A percentile compares a stretch with the other conserved stretches of the same genome.
Evolutionary conservation across 495 filamentous ascomycete genomes (phyloP).

Genomic region (Extremus antarcticus): DNA sequence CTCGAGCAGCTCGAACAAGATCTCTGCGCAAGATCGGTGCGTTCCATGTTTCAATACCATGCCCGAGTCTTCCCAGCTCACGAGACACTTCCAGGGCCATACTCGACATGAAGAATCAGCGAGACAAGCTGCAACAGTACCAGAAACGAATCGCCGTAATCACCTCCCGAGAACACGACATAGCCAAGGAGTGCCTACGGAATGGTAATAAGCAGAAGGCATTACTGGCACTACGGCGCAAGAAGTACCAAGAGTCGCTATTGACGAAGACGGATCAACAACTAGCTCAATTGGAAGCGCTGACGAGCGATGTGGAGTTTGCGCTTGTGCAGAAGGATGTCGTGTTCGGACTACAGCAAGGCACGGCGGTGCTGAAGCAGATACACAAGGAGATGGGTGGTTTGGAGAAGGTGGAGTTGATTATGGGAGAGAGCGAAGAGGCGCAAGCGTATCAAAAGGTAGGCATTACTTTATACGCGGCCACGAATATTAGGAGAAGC

Average conservation of each 20-base stretch:
- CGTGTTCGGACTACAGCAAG: conserved; percentile 82
- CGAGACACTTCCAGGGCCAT: conserved; percentile 58
- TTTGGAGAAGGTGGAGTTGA: conserved; percentile 79
- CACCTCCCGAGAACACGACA: conserved; percentile 68
- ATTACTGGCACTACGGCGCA: conserved; percentile 78
- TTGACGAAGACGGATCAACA: conserved; percentile 84
- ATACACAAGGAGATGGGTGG: conserved; percentile 96
- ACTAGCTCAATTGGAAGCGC: conserved; percentile 73
- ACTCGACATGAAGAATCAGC: conserved; percentile 92
- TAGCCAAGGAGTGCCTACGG: conserved; percentile 70
- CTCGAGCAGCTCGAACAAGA: conserved; percentile 51
- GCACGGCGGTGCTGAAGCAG: conserved; percentile 75
- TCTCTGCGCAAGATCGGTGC: conserved; percentile 63
- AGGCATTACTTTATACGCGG: conserved; percentile 16
- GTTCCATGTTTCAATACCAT: too few species aligned
- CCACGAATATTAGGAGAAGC: too few species aligned
- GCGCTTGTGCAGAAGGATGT: conserved; percentile 93
- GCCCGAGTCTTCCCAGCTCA: too few species aligned
- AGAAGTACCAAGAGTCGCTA: conserved; percentile 93
- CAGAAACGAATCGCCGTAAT: conserved; percentile 76
- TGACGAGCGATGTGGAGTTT: conserved; percentile 81
- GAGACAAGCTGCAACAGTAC: conserved; percentile 92
- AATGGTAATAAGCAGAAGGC: conserved; percentile 67
- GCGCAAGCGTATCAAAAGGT: conserved; percentile 81
- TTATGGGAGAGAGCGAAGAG: conserved; percentile 85